A percentile compares a stretch with the other conserved stretches of the same genome.
Conservation (phyloP, 139 green algal species). For the Chlamydomonas schloesseri region DNA sequence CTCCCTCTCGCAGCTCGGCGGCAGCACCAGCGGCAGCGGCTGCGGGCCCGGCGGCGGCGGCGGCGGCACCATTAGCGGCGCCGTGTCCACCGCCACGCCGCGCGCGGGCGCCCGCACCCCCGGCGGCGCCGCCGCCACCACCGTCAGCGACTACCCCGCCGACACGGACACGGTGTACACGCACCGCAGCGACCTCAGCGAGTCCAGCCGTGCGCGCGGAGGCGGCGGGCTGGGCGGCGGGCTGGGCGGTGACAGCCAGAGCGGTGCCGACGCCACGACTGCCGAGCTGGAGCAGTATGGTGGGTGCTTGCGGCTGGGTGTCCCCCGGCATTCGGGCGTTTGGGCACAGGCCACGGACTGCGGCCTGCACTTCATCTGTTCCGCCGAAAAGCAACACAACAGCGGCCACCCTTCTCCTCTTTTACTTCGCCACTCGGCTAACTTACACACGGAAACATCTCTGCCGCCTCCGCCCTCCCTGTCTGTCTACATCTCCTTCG, state of each 20-base stretch:
- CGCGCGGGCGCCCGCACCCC: background rate
- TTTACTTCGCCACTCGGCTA: no score
- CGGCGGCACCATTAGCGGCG: background rate
- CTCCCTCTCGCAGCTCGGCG: background rate
- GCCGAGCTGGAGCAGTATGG: conserved; percentile 32
- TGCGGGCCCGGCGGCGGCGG: background rate
- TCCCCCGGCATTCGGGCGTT: no score
- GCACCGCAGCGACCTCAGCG: conserved; percentile 8
- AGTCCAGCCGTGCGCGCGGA: no score
- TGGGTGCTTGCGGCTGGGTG: no score
- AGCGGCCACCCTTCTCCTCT: no score
- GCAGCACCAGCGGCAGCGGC: background rate
- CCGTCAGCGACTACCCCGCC: background rate
- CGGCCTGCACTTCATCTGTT: no score
- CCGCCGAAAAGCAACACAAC: no score
- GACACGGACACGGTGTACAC: no score
- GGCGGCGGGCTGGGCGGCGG: background rate
- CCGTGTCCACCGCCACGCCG: background rate
- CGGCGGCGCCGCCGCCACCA: conserved; percentile 1
- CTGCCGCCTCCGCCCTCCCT: no score
- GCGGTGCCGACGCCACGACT: background rate
- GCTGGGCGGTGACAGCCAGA: background rate
- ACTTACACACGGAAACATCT: no score
- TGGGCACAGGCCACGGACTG: no score
- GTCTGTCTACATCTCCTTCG: no score